phyloP scores from a whole-genome alignment of 371 early-diverging fungal species.

The Chytridium lagenaria region DNA sequence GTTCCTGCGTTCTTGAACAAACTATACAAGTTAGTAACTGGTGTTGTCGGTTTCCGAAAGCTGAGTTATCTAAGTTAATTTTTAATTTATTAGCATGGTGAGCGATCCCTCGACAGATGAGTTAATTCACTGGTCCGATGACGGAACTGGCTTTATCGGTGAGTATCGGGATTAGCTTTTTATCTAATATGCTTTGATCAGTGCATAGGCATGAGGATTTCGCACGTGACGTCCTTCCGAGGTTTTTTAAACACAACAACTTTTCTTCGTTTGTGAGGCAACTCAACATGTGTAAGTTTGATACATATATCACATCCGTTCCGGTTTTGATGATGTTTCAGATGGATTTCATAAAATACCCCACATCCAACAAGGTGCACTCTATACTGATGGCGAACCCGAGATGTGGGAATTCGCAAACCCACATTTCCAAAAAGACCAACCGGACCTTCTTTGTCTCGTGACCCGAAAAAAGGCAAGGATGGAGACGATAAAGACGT shows the following conservation, averaged over 20 bases:
- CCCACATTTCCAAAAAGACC: constrained; percentile 79
- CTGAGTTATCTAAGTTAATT: background rate
- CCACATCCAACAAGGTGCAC: constrained; percentile 82
- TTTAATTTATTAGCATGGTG: constrained; percentile 57
- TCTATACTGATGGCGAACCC: constrained; percentile 75
- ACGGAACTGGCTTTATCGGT: constrained; percentile 85
- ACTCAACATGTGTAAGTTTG: constrained; percentile 78
- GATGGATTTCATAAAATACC: constrained; percentile 85
- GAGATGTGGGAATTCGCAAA: constrained; percentile 95
- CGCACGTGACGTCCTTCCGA: constrained; percentile 69
- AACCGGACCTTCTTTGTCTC: constrained; percentile 71
- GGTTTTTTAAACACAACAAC: constrained; percentile 92
- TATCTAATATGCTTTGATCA: constrained; percentile 21
- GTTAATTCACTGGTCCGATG: constrained; percentile 74
- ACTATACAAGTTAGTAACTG: constrained; percentile 63
- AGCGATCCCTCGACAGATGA: constrained; percentile 68
- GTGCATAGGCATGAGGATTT: constrained; percentile 51
- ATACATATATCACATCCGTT: background rate
- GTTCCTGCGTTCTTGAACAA: constrained; percentile 90
- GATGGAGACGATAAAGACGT: constrained; percentile 54
- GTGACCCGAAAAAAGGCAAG: constrained; percentile 48
- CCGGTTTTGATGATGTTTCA: constrained; percentile 43
- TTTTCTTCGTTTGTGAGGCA: constrained; percentile 91
- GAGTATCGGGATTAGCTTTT: constrained; percentile 65
- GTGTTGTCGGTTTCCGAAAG: background rate